Evolutionary conservation across 768 basidiomycete genomes (phyloP), one percentile per base, ranked within the genome.

Genomic region (Leccinum ochraceum): DNA sequence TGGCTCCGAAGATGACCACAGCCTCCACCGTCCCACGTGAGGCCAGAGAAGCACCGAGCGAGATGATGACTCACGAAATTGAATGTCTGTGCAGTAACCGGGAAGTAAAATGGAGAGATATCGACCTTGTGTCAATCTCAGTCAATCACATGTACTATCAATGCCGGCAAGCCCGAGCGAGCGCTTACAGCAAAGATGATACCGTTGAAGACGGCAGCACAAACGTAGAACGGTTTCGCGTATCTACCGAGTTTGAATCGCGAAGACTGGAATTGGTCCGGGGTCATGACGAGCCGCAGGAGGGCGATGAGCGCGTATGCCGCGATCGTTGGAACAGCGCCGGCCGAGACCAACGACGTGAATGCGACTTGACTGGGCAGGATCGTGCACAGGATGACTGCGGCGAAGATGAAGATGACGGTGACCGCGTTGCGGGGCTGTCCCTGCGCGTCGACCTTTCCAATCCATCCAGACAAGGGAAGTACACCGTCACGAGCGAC

Each of bases 401-500:
- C 87, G 0, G 85, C 89, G 63, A 95, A 94, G 61, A 90, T 68
- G 68, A 85, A 91, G 71, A 95, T 95, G 66, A 95, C 87, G 3
- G 92, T 92, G 17, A 95, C 87, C 13, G 94, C 94, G 70, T 94
- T 88, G 58, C 79, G 82, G 0, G 94, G 94, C 67, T 95, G 90
- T 2, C 90, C 88, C 16, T 81, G 74, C 0, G 73, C 63, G 53
- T 90, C 86, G 46, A 95, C 90, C 61, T 80, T 75, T 49, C 90
- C 86, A 56, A 97, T 89, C 94, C 94, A 96, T 13, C 76, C 61
- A 0, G 91, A 94, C 52, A 91, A 71, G 1, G 95, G 94, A 11
- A 97, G 79, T 0, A 95, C 92, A 30, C 94, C 94, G 66, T 97
- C 95, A 56, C 95, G 88, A n/a, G 94, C 94, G 50, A 97, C 90